Evolutionary conservation across 139 green algal species (phyloP), one percentile per base, ranked within the genome.

Genomic region (Mesotaenium endlicherianum): DNA sequence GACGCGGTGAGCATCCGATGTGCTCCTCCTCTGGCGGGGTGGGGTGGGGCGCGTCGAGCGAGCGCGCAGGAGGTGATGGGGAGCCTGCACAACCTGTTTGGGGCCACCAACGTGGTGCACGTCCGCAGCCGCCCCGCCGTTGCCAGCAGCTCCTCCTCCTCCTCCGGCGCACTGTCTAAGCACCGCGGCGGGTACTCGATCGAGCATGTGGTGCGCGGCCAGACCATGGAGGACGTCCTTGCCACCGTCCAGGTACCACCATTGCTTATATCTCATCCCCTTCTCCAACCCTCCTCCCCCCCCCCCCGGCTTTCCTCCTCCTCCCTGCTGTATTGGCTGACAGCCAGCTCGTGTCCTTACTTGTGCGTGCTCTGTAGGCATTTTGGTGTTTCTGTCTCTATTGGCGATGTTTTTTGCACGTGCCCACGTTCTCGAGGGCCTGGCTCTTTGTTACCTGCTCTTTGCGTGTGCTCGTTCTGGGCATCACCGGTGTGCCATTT

Each of bases 71-170:
- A 94, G 87, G 69, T 86, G 5, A 91, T 94, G 90, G 91, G 91
- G 2, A 89, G 70, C 40, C 44, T 78, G 1, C 91, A 94, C 90
- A 94, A 94, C 87, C 87, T 94, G 81, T 92, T 94, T 86, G 91
- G 91, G 53, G 47, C 47, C 40, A 80, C 91, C n/a, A 88, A 94
- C 68, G 74, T 71, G 17, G 91, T 88, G 50, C 39, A 84, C 40
- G 76, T 88, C 2, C 75, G 75, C 20, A 36, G 60, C 58, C 60
- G 34, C 5, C 81, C 72, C 8, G 79, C 49, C 17, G 39, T 11
- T 2, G 2, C 44, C 78, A 30, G 41, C 16, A 58, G 34, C 26
- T 17, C 6, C 31, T 42, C n/a, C 26, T 30, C n/a, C 64, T 31
- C 36, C 26, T 43, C 6, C 44, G 59, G 76, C 8, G 44, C 67